phyloP scores from a whole-genome alignment of 345 rosid genomes.

The Rubroshorea leprosula region DNA sequence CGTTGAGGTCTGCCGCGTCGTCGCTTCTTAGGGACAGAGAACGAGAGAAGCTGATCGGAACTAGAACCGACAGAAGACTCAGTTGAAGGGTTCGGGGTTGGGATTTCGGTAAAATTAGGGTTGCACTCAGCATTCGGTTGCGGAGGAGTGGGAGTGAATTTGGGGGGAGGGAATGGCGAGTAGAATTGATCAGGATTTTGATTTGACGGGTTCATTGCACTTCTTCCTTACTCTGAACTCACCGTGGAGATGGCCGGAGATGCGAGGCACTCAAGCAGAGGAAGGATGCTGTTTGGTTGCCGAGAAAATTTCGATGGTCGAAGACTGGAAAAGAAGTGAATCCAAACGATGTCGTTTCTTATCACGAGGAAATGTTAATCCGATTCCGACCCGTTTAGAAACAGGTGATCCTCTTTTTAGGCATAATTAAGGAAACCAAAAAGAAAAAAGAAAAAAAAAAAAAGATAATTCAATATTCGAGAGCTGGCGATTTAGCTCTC shows the following conservation, averaged over 20 bases:
- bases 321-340: too few species aligned
- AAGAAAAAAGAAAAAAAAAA: background rate
- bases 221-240: background rate
- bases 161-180: conserved; percentile 34
- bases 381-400: background rate
- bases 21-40: conserved; percentile 73
- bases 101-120: conserved; percentile 7
- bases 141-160: conserved; percentile 32
- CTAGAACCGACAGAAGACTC: conserved; percentile 17
- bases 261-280: too few species aligned
- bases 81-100: conserved; percentile 21
- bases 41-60: conserved; percentile 45
- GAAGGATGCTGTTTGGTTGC: conserved; percentile 19
- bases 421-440: too few species aligned
- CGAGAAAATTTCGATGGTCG: conserved; percentile 12
- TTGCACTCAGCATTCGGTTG: conserved; percentile 33
- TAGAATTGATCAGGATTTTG: conserved; percentile 29
- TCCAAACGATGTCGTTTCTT: too few species aligned
- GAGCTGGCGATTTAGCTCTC: background rate
- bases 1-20: conserved; percentile 86
- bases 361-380: too few species aligned
- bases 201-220: conserved; percentile 40
- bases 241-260: background rate
- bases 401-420: background rate
- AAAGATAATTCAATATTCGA: background rate